Evolutionary conservation across 495 filamentous ascomycete species (phyloP).

Genomic region (Hypoxylon crocopeplum): DNA sequence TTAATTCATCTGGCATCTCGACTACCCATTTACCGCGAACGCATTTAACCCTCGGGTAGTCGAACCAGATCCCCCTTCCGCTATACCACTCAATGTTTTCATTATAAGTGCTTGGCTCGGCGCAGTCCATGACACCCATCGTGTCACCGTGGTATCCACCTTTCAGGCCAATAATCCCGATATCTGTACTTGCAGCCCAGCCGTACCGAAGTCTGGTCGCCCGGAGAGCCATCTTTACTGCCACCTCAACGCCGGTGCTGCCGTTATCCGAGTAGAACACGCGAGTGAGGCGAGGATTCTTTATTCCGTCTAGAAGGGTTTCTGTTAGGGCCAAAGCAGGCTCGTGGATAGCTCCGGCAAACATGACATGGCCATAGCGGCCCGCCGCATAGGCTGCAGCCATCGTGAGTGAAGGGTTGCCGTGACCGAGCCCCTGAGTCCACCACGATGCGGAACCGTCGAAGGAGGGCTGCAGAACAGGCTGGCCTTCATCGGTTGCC

Average conservation of each 20-base stretch:
- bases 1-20: slow-evolving; percentile 56
- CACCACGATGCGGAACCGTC: slow-evolving; percentile 86
- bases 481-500: slow-evolving; percentile 8
- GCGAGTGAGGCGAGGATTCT: slow-evolving; percentile 66
- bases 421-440: slow-evolving; percentile 84
- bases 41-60: slow-evolving; percentile 73
- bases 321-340: slow-evolving; percentile 72
- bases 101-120: slow-evolving; percentile 74
- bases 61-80: slow-evolving; percentile 76
- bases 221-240: slow-evolving; percentile 78
- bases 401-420: slow-evolving; percentile 68
- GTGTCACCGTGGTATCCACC: slow-evolving; percentile 84
- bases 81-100: slow-evolving; percentile 82
- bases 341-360: slow-evolving; percentile 73
- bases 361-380: slow-evolving; percentile 88
- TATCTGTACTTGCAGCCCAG: slow-evolving; percentile 58
- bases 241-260: slow-evolving; percentile 79
- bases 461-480: slow-evolving; percentile 66
- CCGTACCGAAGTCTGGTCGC: slow-evolving; percentile 68
- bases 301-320: slow-evolving; percentile 59
- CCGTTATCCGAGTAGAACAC: slow-evolving; percentile 84
- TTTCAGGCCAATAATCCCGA: slow-evolving; percentile 73
- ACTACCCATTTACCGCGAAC: slow-evolving; percentile 67
- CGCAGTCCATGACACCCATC: slow-evolving; percentile 80
- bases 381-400: slow-evolving; percentile 79